Evolutionary conservation across 2,329 filamentous ascomycete genomes (phyloP), one percentile per base, ranked within the genome.

Genomic region (Arthroderma sp.): DNA sequence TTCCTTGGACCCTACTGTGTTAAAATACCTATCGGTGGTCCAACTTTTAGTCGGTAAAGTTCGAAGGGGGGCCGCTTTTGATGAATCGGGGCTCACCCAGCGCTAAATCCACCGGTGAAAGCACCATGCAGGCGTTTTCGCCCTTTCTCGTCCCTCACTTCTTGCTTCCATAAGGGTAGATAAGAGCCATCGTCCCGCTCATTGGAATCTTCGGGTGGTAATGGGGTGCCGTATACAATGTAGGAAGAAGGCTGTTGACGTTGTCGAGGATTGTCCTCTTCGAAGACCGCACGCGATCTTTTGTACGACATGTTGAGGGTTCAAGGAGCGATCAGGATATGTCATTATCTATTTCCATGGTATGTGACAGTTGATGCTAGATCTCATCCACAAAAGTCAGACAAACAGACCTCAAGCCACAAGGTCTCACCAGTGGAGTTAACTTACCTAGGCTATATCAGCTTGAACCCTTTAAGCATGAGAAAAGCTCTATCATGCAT

Each of bases 1-100:
- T 71, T 98, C 89, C 64, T 96, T 96, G 46, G 89, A 95, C 43
- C 91, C 91, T 53, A 96, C 91, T 4, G 88, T 94, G 62, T 98
- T 98, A 68, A 91, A 96, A 66, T 96, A 95, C 54, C 85, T 89
- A 62, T 51, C 58, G 50, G 57, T 48, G 48, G 44, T 46, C 48
- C 49, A 29, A 34, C 45, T 43, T 36, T 43, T 42, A 33, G 40
- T 50, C 50, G 8, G 32, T 34, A 37, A 9, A 5, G 38, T 5
- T 15, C 8, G 38, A 10, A 15, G 42, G 34, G 7, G n/a, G 15
- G 15, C 15, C 15, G 15, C 15, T 22, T 36, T 6, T 36, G 29
- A 22, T 51, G 47, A 58, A 55, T 57, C 51, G 53, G 55, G 55
- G 63, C 79, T 70, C 76, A 89, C 81, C 91, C 91, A 69, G 91